phyloP scores from a whole-genome alignment of 2,329 filamentous ascomycete genomes.

The Hypoxylon sp. region DNA sequence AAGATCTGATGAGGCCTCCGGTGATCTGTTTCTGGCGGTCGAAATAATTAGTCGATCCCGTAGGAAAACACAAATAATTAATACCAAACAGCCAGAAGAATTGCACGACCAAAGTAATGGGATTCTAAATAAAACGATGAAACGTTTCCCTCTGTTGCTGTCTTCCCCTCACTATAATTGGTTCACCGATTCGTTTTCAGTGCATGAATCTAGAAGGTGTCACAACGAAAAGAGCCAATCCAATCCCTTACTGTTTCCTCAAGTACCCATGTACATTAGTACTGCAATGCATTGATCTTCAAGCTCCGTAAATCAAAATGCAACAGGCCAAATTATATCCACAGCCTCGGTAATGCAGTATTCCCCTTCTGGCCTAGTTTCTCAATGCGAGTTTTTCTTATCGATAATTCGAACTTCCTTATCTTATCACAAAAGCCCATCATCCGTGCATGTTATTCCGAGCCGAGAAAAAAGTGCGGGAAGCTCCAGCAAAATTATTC shows the following conservation, averaged over 20 bases:
- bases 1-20: neutral
- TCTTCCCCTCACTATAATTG: too few relatives aligned
- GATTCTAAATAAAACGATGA: too few relatives aligned
- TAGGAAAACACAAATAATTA: neutral
- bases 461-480: slow-evolving; percentile 27
- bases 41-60: too few relatives aligned
- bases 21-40: too few relatives aligned
- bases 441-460: slow-evolving; percentile 24
- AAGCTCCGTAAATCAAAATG: neutral
- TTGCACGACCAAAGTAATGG: too few relatives aligned
- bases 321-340: neutral
- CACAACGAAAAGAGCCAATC: too few relatives aligned
- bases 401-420: neutral
- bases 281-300: neutral
- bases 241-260: too few relatives aligned
- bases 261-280: too few relatives aligned
- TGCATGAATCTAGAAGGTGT: too few relatives aligned
- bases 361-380: too few relatives aligned
- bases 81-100: neutral
- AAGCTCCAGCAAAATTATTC: slow-evolving; percentile 30
- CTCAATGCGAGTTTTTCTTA: too few relatives aligned
- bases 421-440: slow-evolving; percentile 16
- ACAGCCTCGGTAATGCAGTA: neutral
- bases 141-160: slow-evolving; percentile 10
- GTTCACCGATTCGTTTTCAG: too few relatives aligned